Evolutionary conservation across 1,284 basidiomycete species (phyloP).

Genomic region (Microbotryum lychnidis-dioicae): DNA sequence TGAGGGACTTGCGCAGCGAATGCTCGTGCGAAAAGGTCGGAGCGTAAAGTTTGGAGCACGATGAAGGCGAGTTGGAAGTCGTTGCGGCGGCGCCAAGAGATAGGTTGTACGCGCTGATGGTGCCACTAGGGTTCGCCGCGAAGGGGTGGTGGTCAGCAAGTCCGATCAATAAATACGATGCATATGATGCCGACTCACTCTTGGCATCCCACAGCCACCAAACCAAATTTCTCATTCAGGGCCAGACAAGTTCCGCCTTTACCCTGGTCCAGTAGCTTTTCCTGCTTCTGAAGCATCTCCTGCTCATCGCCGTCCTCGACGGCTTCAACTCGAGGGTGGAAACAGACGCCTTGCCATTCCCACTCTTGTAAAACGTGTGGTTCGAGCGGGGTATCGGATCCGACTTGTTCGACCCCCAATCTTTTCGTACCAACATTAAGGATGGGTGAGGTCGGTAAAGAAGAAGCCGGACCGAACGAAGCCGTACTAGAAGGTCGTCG

Average conservation of each 20-base stretch:
- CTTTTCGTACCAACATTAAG: not conserved
- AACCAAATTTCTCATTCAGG: slow-evolving; percentile 13
- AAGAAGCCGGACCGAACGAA: not conserved
- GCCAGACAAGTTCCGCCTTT: slow-evolving; percentile 13
- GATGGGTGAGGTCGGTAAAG: slow-evolving; percentile 2
- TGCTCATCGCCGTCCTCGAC: not conserved
- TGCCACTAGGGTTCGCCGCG: slow-evolving; percentile 24
- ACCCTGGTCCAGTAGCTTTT: slow-evolving; percentile 16
- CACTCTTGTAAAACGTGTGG: slow-evolving; percentile 46
- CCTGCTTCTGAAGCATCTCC: slow-evolving; percentile 8
- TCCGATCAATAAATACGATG: not conserved
- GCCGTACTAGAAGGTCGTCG: not conserved
- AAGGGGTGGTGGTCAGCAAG: not conserved
- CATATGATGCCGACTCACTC: slow-evolving; percentile 9
- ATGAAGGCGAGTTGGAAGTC: not conserved
- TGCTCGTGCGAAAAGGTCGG: slow-evolving; percentile 37
- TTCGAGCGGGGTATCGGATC: not conserved
- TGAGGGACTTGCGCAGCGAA: slow-evolving; percentile 36
- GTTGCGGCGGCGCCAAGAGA: not conserved
- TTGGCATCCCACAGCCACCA: slow-evolving; percentile 27
- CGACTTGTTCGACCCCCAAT: slow-evolving; percentile 1
- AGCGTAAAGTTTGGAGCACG: slow-evolving; percentile 10
- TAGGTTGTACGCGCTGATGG: slow-evolving; percentile 33
- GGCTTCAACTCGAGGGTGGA: slow-evolving; percentile 24
- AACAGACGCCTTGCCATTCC: slow-evolving; percentile 54